Base-by-base conservation (phyloP, 2,329 filamentous ascomycete genomes). In the Penicillium fuscoglaucum region DNA sequence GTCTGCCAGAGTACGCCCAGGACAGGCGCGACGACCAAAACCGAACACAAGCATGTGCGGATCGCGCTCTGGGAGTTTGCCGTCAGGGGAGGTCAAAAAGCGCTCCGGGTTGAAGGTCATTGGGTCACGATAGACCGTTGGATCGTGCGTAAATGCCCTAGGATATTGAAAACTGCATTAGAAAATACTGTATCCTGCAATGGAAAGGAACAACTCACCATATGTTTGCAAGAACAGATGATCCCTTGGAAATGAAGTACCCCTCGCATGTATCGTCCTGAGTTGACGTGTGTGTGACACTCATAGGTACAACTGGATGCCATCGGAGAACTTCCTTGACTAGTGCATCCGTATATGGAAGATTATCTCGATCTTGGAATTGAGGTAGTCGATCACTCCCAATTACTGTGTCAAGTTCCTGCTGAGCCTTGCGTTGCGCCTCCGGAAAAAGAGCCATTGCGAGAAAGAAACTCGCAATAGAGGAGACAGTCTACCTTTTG, bases 381-480 rank as follows among this genome's bases (percentile, higher is more conserved):
- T 68, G 71, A 0, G 72, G 65, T 21, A 72, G 69, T 0, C 64
- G 61, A 48, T 66, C 62, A 2, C 21, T 17, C 0, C 72, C 73
- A 29, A 76, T 57, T 19, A 76, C 73, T 7, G 51, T 58, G 58
- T 78, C 76, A 13, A 78, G 66, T 57, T 77, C 73, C 21, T 68
- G 66, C 17, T 81, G 76, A 0, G 78, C 78, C 60, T 81, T 82
- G 1, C 77, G 78, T 24, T 83, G 76, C 29, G 81, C 80, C 21
- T 78, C 76, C 0, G 78, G 78, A 17, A 79, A 81, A 31, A 82
- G 74, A 13, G 73, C 77, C 65, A 83, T 83, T 0, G 81, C 82
- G 0, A 84, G 73, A 19, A 82, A 72, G 63, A 84, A 83, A 1
- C 65, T 68, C 41, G 65, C 61, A 9, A 79, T 61, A 1, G 75